These are phyloP conservation scores for Trypanosoma caninum DNA, from an alignment of 208 protist species.

Conservation along the genomic window DNA sequence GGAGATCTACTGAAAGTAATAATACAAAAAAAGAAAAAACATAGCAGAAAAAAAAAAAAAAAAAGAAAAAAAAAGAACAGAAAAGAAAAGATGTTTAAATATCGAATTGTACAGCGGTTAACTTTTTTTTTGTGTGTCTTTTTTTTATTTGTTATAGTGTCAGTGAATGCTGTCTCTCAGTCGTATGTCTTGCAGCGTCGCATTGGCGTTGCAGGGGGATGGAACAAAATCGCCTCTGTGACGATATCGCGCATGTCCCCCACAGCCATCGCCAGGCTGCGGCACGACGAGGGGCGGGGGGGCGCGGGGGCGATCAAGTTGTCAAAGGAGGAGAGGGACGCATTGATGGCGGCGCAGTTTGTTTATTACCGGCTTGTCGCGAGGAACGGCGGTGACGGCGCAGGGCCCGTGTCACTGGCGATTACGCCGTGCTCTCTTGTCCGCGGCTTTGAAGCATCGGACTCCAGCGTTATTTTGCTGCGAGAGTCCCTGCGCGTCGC, in stretches of 20 bases:
- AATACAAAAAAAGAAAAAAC: conserved; percentile 1
- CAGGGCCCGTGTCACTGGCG: conserved; percentile 35
- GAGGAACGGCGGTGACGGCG: conserved; percentile 7
- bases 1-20: conserved; percentile 16
- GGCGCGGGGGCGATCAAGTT: conserved; percentile 24
- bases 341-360: conserved; percentile 40
- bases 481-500: conserved; percentile 62
- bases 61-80: not conserved
- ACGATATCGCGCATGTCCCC: conserved; percentile 44
- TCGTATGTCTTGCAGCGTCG: conserved; percentile 70
- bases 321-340: conserved; percentile 41
- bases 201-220: conserved; percentile 41
- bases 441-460: conserved; percentile 78
- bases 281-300: conserved; percentile 13
- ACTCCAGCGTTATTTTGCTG: conserved; percentile 67
- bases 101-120: no score
- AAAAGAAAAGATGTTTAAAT: conserved; percentile 4
- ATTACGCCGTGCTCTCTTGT: conserved; percentile 79
- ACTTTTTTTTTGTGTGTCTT: conserved; percentile 26
- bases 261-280: conserved; percentile 45
- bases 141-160: conserved; percentile 4
- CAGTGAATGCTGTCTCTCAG: conserved; percentile 35
- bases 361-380: conserved; percentile 69
- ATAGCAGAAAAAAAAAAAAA: not conserved
- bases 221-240: conserved; percentile 49